Evolutionary conservation across 2,329 filamentous ascomycete species (phyloP).

Genomic region (Colletotrichum eremochloae): DNA sequence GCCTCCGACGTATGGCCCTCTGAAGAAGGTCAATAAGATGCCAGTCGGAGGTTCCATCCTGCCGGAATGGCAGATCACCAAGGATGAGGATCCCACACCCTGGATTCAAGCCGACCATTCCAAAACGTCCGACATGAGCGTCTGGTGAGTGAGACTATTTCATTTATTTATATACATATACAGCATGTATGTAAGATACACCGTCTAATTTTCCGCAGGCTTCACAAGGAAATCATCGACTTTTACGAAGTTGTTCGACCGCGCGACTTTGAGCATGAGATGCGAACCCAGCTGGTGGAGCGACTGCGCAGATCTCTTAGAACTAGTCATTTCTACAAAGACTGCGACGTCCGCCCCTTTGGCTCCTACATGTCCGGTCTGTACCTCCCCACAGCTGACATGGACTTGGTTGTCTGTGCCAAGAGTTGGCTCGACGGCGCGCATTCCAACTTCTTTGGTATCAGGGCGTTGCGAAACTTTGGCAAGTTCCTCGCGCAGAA

Average conservation of each 20-base stretch:
- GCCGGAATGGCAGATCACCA: slow-evolving; percentile 63
- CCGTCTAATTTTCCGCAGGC: slow-evolving; percentile 57
- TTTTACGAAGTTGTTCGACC: slow-evolving; percentile 91
- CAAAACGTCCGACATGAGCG: slow-evolving; percentile 64
- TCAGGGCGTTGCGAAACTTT: slow-evolving; percentile 73
- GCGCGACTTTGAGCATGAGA: slow-evolving; percentile 78
- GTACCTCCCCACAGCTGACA: slow-evolving; percentile 81
- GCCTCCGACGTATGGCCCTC: slow-evolving; percentile 63
- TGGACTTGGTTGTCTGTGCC: slow-evolving; percentile 89
- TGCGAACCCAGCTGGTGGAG: slow-evolving; percentile 79
- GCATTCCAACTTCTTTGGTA: slow-evolving; percentile 60
- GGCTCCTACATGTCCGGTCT: slow-evolving; percentile 94
- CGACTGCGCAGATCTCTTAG: slow-evolving; percentile 74
- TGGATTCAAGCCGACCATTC: slow-evolving; percentile 73
- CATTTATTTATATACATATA: too few relatives aligned
- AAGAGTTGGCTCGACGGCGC: slow-evolving; percentile 55
- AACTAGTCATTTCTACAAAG: slow-evolving; percentile 64
- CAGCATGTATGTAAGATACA: neutral
- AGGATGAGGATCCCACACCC: slow-evolving; percentile 65
- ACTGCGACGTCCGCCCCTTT: slow-evolving; percentile 79
- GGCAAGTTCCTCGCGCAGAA: slow-evolving; percentile 68
- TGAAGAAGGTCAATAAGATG: slow-evolving; percentile 66
- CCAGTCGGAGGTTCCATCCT: slow-evolving; percentile 64
- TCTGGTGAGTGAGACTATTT: slow-evolving; percentile 62
- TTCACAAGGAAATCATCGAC: slow-evolving; percentile 91